Evolutionary conservation across 2,329 filamentous ascomycete genomes (phyloP).

Genomic region (Beauveria australis): DNA sequence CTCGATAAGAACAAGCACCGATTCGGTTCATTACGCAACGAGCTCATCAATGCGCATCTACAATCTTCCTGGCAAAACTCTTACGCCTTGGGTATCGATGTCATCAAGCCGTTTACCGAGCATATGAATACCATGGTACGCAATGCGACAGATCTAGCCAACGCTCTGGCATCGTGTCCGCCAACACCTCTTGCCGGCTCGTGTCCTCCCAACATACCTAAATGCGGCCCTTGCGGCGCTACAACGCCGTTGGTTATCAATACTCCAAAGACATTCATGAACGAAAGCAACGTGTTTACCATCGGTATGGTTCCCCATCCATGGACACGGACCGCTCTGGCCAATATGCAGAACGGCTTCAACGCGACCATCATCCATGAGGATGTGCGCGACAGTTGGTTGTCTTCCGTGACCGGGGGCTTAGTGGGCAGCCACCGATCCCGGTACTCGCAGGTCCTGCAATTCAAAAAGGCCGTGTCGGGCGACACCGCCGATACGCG

Average conservation of each 20-base stretch:
- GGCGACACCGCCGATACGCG: conserved; percentile 54
- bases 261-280: conserved; percentile 61
- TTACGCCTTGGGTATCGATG: conserved; percentile 68
- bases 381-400: conserved; percentile 70
- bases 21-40: conserved; percentile 53
- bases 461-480: conserved; percentile 76
- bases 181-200: conserved; percentile 63
- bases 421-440: conserved; percentile 54
- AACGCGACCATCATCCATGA: conserved; percentile 59
- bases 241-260: conserved; percentile 56
- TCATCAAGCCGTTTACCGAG: conserved; percentile 70
- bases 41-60: conserved; percentile 76
- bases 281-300: conserved; percentile 65
- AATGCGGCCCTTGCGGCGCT: conserved; percentile 64
- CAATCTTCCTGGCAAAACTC: conserved; percentile 77
- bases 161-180: conserved; percentile 68
- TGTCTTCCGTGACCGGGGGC: conserved; percentile 61
- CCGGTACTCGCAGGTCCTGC: conserved; percentile 57
- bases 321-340: conserved; percentile 68
- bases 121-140: conserved; percentile 67
- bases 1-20: conserved; percentile 47
- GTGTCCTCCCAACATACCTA: conserved; percentile 73
- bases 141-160: conserved; percentile 63
- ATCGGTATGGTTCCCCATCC: conserved; percentile 88
- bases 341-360: conserved; percentile 51